Conservation (phyloP, 2,329 filamentous ascomycete species). For the Neofusicoccum kwambonambiense region DNA sequence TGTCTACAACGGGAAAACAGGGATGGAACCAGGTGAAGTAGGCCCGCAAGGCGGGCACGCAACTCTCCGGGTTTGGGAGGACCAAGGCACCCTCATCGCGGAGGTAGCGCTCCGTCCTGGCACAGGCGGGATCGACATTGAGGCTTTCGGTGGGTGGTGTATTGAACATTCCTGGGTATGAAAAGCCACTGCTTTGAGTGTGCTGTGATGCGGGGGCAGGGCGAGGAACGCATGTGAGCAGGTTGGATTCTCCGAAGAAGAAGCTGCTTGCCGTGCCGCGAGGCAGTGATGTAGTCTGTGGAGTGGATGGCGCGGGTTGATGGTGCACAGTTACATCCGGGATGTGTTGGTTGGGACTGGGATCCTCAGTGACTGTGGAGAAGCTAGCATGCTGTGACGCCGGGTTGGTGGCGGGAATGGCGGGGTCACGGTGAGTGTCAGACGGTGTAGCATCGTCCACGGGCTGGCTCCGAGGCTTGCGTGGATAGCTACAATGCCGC, state of each 20-base stretch:
- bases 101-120: conserved; percentile 37
- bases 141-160: conserved; percentile 36
- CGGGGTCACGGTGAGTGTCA: not conserved
- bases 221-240: conserved; percentile 50
- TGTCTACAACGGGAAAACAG: conserved; percentile 55
- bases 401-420: not conserved
- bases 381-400: not conserved
- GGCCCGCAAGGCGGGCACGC: conserved; percentile 47
- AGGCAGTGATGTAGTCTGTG: conserved; percentile 22
- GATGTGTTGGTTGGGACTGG: not conserved
- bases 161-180: conserved; percentile 33
- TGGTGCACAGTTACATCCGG: too few relatives aligned
- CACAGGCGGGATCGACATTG: conserved; percentile 37
- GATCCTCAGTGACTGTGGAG: not conserved
- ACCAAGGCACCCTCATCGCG: conserved; percentile 44
- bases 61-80: conserved; percentile 45
- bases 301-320: conserved; percentile 19
- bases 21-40: conserved; percentile 60
- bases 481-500: conserved; percentile 17
- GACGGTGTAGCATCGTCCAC: not conserved
- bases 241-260: conserved; percentile 50
- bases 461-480: not conserved
- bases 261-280: conserved; percentile 29
- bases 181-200: conserved; percentile 28
- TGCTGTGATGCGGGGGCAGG: conserved; percentile 31